A percentile compares a stretch with the other conserved stretches of the same genome.
Evolutionary conservation across 352 stramenopile species (phyloP).

Genomic region (Phytophthora melonis): DNA sequence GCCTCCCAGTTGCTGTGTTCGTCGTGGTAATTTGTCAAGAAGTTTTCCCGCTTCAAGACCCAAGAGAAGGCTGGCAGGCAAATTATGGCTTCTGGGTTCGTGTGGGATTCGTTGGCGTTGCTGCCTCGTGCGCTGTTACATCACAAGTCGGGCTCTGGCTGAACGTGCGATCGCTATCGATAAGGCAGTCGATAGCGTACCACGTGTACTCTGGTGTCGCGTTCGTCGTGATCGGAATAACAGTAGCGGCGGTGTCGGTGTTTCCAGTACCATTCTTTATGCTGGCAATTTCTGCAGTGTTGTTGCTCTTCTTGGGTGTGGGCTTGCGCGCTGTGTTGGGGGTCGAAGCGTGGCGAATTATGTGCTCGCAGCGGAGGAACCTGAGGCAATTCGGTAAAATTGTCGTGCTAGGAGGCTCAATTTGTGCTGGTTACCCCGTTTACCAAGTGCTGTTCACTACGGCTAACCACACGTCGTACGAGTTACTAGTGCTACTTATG

Average conservation of each 20-base stretch:
- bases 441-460: slow-evolving; percentile 12
- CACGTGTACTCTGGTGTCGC: neutral
- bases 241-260: neutral
- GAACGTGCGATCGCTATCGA: neutral
- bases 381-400: neutral
- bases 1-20: neutral
- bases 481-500: slow-evolving; percentile 3
- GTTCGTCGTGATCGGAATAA: neutral
- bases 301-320: neutral
- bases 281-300: neutral
- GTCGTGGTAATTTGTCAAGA: neutral
- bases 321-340: neutral
- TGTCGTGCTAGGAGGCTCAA: neutral
- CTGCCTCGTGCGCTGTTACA: neutral
- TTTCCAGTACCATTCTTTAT: slow-evolving; percentile 16
- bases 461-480: slow-evolving; percentile 5
- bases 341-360: neutral
- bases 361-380: neutral
- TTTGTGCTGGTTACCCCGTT: slow-evolving; percentile 3
- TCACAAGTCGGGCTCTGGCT: neutral
- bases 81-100: slow-evolving; percentile 14
- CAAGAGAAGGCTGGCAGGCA: slow-evolving; percentile 2
- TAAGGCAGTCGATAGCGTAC: neutral
- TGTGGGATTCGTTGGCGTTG: neutral
- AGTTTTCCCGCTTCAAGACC: slow-evolving; percentile 10